phyloP scores from a whole-genome alignment of 2,329 filamentous ascomycete species.

The Colletotrichum spaethianum region DNA sequence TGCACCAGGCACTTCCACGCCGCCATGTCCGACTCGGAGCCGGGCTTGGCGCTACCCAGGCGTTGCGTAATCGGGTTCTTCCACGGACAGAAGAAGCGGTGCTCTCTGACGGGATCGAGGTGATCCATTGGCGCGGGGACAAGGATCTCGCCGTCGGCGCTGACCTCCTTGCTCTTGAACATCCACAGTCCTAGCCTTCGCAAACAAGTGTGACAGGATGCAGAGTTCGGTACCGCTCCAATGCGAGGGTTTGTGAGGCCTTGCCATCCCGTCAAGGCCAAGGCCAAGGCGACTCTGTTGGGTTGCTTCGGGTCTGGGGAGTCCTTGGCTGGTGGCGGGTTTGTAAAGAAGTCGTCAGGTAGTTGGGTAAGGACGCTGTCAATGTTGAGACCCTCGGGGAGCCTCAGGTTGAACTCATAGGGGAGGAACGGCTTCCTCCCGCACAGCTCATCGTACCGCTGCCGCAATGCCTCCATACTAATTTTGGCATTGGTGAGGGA shows the following conservation, averaged over 20 bases:
- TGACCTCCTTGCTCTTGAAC: slow-evolving; percentile 83
- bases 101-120: slow-evolving; percentile 79
- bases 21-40: slow-evolving; percentile 55
- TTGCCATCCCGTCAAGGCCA: slow-evolving; percentile 84
- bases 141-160: slow-evolving; percentile 65
- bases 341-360: slow-evolving; percentile 68
- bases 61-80: slow-evolving; percentile 75
- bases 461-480: slow-evolving; percentile 70
- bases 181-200: slow-evolving; percentile 94
- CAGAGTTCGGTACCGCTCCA: slow-evolving; percentile 77
- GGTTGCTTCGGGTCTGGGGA: slow-evolving; percentile 48
- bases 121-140: slow-evolving; percentile 74
- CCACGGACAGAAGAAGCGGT: slow-evolving; percentile 90
- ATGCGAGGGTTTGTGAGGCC: slow-evolving; percentile 69
- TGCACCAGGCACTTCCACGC: slow-evolving; percentile 70
- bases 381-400: slow-evolving; percentile 67
- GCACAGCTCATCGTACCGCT: slow-evolving; percentile 76
- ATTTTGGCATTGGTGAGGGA: slow-evolving; percentile 73
- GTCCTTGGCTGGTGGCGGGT: slow-evolving; percentile 51
- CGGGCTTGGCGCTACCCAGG: slow-evolving; percentile 50
- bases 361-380: slow-evolving; percentile 65
- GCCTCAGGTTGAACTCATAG: slow-evolving; percentile 73
- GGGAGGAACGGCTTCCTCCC: slow-evolving; percentile 69
- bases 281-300: slow-evolving; percentile 74
- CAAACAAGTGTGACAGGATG: slow-evolving; percentile 88